Percentiles rank a stretch among this genome's conserved stretches.
Conservation (phyloP, 164 flowering plant species). For the Warburgia ugandensis region DNA sequence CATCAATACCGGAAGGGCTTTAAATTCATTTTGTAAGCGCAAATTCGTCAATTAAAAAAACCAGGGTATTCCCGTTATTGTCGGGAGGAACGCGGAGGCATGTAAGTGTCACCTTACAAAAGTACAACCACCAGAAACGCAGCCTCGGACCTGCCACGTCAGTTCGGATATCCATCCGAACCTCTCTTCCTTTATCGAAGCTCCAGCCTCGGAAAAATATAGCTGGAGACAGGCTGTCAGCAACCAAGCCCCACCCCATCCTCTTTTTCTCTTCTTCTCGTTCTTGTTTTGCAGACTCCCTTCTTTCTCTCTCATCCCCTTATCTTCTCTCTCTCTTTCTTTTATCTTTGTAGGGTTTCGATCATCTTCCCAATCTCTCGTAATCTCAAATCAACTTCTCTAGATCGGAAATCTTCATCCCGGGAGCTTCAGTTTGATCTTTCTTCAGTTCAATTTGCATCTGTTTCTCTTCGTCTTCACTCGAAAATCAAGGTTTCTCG, state of each 20-base stretch:
- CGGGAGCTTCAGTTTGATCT: conserved; percentile 4
- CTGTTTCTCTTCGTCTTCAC: conserved; percentile 2
- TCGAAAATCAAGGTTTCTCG: conserved; percentile 8
- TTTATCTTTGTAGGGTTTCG: conserved; percentile 6
- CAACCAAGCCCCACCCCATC: conserved; percentile 28
- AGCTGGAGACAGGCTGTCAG: conserved; percentile 64
- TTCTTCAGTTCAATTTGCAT: conserved; percentile 4
- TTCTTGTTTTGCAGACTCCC: conserved; percentile 9
- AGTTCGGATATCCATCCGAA: conserved; percentile 9
- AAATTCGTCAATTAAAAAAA: too few relatives aligned
- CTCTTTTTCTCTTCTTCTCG: conserved; percentile 15
- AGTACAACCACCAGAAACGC: conserved; percentile 9
- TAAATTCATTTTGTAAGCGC: too few relatives aligned
- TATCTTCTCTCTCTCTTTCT: conserved; percentile 14
- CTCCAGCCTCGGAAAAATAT: conserved; percentile 12
- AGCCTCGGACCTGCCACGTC: conserved; percentile 17
- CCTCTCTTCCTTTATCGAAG: conserved; percentile 4
- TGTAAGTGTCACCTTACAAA: too few relatives aligned
- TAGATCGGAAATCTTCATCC: conserved; percentile 17
- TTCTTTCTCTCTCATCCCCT: too few relatives aligned
- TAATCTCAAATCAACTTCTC: conserved; percentile 3
- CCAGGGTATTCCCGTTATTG: too few relatives aligned
- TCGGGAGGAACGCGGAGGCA: too few relatives aligned
- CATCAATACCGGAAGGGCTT: too few relatives aligned
- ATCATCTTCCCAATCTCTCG: background rate